These are phyloP conservation scores for Stentor coeruleus DNA, from an alignment of 73 alveolate species.

Conservation along the genomic window DNA sequence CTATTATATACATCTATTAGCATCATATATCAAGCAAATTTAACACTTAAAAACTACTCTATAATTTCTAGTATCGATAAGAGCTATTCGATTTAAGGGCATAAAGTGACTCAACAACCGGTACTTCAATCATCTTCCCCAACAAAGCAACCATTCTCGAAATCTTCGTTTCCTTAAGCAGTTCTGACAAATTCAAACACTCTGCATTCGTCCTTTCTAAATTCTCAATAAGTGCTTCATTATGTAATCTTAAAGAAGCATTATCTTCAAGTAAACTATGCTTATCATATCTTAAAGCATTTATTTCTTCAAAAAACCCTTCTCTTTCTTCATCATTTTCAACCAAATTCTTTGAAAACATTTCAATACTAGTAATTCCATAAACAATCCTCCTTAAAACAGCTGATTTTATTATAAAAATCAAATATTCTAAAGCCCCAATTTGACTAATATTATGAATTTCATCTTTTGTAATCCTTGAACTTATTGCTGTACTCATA, in stretches of 20 bases:
- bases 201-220: neutral
- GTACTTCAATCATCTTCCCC: neutral
- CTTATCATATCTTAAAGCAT: neutral
- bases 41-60: no score
- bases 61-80: no score
- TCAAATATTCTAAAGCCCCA: neutral
- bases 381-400: neutral
- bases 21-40: no score
- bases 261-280: neutral
- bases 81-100: neutral
- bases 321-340: neutral
- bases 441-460: neutral
- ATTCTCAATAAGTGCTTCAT: neutral
- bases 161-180: neutral
- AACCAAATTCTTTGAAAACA: neutral
- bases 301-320: neutral
- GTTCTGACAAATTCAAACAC: neutral
- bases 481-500: neutral
- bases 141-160: neutral
- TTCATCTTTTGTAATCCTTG: neutral
- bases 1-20: no score
- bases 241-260: neutral
- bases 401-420: neutral
- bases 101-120: neutral
- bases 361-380: neutral